phyloP scores from a whole-genome alignment of 169 alveolate genomes.

The Plasmodium gonderi region DNA sequence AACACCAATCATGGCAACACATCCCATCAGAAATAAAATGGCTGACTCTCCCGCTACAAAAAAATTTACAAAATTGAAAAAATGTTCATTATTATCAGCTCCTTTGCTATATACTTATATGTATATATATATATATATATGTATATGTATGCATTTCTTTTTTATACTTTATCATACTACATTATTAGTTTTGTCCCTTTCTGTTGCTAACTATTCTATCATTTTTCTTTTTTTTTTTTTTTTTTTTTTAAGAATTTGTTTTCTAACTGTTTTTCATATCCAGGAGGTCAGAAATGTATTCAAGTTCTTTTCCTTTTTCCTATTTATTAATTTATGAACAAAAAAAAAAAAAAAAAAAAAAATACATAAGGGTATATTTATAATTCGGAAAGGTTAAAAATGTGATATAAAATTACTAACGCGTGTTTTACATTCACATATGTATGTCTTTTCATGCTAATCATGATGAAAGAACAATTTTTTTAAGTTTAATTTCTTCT shows the following conservation, averaged over 20 bases:
- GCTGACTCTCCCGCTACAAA: conserved; percentile 70
- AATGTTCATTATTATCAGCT: not conserved
- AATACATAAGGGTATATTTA: not conserved
- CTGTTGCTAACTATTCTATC: not conserved
- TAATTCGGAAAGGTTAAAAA: not conserved
- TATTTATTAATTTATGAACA: conserved; percentile 15
- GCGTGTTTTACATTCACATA: not conserved
- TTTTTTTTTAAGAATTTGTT: not conserved
- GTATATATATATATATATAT: too few species aligned
- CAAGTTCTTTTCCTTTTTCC: conserved; percentile 70
- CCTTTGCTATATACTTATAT: too few species aligned
- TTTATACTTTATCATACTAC: not conserved
- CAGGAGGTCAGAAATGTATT: conserved; percentile 41
- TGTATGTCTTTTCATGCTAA: not conserved
- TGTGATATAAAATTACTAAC: not conserved
- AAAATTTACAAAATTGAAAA: not conserved
- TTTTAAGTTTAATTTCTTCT: not conserved
- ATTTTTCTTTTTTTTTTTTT: conserved; percentile 7
- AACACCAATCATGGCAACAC: conserved; percentile 50
- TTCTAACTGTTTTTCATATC: conserved; percentile 41
- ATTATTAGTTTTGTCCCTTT: not conserved
- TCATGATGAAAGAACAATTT: not conserved
- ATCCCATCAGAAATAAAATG: conserved; percentile 56
- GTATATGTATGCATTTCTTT: too few species aligned
- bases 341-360: not conserved